Evolutionary conservation across 768 basidiomycete genomes (phyloP).

Genomic region (Lactifluus volemus): DNA sequence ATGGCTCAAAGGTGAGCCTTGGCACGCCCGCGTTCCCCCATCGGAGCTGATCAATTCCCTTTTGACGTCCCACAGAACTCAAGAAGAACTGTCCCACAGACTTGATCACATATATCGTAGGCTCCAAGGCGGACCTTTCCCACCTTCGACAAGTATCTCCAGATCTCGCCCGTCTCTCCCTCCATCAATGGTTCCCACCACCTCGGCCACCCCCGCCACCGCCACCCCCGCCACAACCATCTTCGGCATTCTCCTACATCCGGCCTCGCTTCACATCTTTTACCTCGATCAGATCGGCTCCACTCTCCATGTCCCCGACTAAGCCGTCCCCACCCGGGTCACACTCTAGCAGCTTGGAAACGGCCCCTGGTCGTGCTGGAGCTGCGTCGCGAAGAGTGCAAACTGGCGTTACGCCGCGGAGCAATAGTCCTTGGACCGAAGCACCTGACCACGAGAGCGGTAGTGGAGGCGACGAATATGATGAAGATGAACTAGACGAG

Average conservation of each 20-base stretch:
- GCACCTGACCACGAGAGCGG: conserved; percentile 19
- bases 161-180: conserved; percentile 72
- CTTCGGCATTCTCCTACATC: conserved; percentile 67
- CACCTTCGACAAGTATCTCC: conserved; percentile 67
- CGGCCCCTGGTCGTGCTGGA: conserved; percentile 37
- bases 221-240: conserved; percentile 48
- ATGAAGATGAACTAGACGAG: conserved; percentile 41
- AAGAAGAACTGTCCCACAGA: conserved; percentile 86
- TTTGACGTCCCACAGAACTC: conserved; percentile 44
- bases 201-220: conserved; percentile 60
- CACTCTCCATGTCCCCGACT: conserved; percentile 34
- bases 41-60: conserved; percentile 7
- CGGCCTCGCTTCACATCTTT: conserved; percentile 73
- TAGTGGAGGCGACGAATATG: conserved; percentile 46
- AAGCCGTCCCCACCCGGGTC: conserved; percentile 49
- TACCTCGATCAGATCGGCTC: conserved; percentile 54
- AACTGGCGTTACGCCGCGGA: conserved; percentile 25
- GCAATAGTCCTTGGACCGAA: conserved; percentile 19
- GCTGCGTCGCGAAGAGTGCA: conserved; percentile 31
- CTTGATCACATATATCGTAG: conserved; percentile 91
- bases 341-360: conserved; percentile 48
- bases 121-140: conserved; percentile 80
- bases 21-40: not conserved
- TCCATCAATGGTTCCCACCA: conserved; percentile 85
- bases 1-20: conserved; percentile 73